Evolutionary conservation across 768 basidiomycete genomes (phyloP).

Genomic region (Tricholoma terreum): DNA sequence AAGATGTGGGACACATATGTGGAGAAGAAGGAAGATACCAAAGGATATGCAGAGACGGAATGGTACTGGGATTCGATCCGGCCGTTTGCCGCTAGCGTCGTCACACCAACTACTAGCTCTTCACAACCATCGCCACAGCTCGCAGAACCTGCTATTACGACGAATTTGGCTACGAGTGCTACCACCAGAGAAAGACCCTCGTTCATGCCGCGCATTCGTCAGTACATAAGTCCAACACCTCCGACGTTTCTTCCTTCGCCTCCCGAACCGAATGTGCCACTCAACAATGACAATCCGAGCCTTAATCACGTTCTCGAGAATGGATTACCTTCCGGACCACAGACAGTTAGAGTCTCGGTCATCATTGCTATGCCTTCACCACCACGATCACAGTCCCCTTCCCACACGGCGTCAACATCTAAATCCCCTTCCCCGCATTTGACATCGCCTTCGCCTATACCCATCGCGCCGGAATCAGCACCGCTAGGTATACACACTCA

Average conservation of each 20-base stretch:
- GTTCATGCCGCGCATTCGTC: slow-evolving; percentile 8
- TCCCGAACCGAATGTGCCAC: slow-evolving; percentile 7
- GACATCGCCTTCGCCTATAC: no score
- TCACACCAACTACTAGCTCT: slow-evolving; percentile 9
- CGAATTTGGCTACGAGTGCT: not conserved
- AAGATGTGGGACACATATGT: slow-evolving; percentile 47
- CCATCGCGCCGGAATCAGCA: no score
- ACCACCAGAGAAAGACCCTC: not conserved
- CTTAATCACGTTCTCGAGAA: slow-evolving; percentile 3
- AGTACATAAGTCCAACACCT: slow-evolving; percentile 20
- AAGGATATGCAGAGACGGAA: slow-evolving; percentile 6
- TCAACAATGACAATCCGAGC: slow-evolving; percentile 6
- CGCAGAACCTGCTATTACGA: not conserved
- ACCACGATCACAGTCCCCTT: slow-evolving; percentile 2
- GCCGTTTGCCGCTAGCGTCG: slow-evolving; percentile 31
- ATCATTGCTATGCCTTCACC: slow-evolving; percentile 34
- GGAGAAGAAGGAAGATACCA: slow-evolving; percentile 15
- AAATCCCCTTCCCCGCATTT: no score
- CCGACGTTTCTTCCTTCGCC: slow-evolving; percentile 11
- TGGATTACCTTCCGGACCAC: not conserved
- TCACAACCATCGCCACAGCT: not conserved
- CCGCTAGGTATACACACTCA: no score
- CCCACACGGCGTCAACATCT: no score
- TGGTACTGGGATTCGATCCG: slow-evolving; percentile 34
- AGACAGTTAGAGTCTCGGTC: slow-evolving; percentile 27